phyloP scores from a whole-genome alignment of 2,329 filamentous ascomycete species.

The Talaromyces islandicus region DNA sequence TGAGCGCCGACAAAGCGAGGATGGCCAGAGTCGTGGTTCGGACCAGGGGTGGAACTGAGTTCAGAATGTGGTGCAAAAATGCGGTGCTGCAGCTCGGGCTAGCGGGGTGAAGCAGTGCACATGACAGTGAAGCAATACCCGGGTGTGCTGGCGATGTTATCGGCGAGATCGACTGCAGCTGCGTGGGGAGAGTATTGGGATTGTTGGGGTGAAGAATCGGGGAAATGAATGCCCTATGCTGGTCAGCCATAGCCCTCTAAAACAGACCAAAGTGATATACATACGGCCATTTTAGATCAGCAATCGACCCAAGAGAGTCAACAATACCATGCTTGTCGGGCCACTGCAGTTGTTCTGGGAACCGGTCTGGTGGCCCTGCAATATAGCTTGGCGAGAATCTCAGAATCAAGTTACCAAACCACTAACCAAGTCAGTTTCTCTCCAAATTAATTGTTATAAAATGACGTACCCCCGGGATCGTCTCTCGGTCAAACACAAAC shows the following conservation, averaged over 20 bases:
- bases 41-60: constrained; percentile 70
- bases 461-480: constrained; percentile 55
- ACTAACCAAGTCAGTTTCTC: constrained; percentile 21
- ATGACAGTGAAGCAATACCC: constrained; percentile 76
- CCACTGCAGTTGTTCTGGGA: constrained; percentile 65
- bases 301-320: constrained; percentile 75
- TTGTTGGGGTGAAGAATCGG: constrained; percentile 78
- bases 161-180: constrained; percentile 64
- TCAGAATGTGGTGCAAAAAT: constrained; percentile 80
- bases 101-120: constrained; percentile 78
- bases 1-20: constrained; percentile 59
- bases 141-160: constrained; percentile 82
- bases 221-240: constrained; percentile 63
- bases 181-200: constrained; percentile 52
- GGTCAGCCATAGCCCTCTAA: background rate
- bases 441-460: background rate
- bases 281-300: constrained; percentile 75
- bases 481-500: constrained; percentile 70
- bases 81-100: constrained; percentile 85
- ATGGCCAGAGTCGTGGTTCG: constrained; percentile 67
- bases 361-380: constrained; percentile 62
- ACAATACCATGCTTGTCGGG: constrained; percentile 70
- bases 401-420: constrained; percentile 61
- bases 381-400: constrained; percentile 73
- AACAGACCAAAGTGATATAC: constrained; percentile 36